phyloP scores from a whole-genome alignment of 2,329 filamentous ascomycete genomes.

The Cryphonectria naterciae region DNA sequence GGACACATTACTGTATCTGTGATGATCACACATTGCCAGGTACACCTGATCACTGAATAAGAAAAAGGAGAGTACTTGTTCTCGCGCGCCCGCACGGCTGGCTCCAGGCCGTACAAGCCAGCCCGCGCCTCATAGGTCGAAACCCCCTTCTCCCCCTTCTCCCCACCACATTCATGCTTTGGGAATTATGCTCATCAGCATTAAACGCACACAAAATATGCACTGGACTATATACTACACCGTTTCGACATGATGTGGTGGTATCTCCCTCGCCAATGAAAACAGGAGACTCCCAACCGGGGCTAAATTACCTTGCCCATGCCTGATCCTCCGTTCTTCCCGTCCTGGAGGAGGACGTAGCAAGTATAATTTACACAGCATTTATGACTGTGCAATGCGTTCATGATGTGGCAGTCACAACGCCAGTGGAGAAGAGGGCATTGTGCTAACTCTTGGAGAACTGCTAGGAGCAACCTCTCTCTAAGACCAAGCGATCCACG shows the following conservation, averaged over 20 bases:
- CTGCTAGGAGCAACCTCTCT: conserved; percentile 10
- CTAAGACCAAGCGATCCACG: conserved; percentile 1
- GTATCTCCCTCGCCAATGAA: background rate
- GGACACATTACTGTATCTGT: conserved; percentile 4
- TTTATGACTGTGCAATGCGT: background rate
- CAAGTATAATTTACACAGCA: background rate
- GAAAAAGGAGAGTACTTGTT: background rate
- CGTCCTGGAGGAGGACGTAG: background rate
- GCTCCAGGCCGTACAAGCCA: conserved; percentile 1
- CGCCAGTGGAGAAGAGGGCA: background rate
- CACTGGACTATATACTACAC: background rate
- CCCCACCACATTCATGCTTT: background rate
- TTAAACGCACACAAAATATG: background rate
- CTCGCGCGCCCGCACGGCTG: background rate
- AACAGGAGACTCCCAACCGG: background rate
- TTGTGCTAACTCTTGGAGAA: background rate
- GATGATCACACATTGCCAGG: background rate
- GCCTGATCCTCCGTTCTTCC: background rate
- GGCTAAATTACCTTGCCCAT: background rate
- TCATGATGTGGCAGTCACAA: background rate
- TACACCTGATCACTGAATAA: background rate
- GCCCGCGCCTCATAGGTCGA: conserved; percentile 10
- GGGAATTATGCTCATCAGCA: background rate
- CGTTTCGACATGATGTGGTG: background rate
- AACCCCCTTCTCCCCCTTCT: background rate